These are phyloP conservation scores for Oxyria digyna DNA, from an alignment of 148 eudicot genomes.

Conservation along the genomic window DNA sequence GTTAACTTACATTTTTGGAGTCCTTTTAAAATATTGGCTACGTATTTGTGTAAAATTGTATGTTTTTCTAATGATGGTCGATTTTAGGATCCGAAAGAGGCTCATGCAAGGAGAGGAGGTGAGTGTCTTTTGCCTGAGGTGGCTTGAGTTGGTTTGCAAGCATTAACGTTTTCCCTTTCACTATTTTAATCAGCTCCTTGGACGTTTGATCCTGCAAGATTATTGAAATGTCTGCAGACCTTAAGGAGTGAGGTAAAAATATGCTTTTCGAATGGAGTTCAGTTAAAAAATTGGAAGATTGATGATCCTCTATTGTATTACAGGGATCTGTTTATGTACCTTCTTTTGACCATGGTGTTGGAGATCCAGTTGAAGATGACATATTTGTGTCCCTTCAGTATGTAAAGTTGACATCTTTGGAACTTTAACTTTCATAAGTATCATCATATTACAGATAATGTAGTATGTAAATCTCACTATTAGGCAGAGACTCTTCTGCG, in stretches of 20 bases:
- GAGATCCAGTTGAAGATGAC: constrained; percentile 95
- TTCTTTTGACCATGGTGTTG: constrained; percentile 95
- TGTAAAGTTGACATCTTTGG: constrained; percentile 10
- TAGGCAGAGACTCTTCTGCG: too few relatives aligned
- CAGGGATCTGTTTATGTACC: constrained; percentile 94
- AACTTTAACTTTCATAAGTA: not conserved
- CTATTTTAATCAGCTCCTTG: constrained; percentile 74
- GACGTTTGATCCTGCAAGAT: constrained; percentile 75
- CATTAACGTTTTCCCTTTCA: constrained; percentile 11
- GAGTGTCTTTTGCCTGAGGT: constrained; percentile 16
- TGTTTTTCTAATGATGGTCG: not conserved
- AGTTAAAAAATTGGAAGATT: not conserved
- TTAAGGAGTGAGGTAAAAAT: constrained; percentile 54
- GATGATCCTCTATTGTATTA: not conserved
- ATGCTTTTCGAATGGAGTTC: not conserved
- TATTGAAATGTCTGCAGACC: constrained; percentile 67
- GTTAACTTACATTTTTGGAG: too few relatives aligned
- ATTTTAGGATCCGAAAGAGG: constrained; percentile 77
- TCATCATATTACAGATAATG: not conserved
- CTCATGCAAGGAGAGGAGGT: constrained; percentile 99
- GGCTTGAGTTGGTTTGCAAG: constrained; percentile 10
- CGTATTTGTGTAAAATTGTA: too few relatives aligned
- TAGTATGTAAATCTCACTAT: too few relatives aligned
- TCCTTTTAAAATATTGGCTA: too few relatives aligned
- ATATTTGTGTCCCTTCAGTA: constrained; percentile 78